Conservation (phyloP, 1,139 yeast genomes). For the Martiniozyma asiatica region DNA sequence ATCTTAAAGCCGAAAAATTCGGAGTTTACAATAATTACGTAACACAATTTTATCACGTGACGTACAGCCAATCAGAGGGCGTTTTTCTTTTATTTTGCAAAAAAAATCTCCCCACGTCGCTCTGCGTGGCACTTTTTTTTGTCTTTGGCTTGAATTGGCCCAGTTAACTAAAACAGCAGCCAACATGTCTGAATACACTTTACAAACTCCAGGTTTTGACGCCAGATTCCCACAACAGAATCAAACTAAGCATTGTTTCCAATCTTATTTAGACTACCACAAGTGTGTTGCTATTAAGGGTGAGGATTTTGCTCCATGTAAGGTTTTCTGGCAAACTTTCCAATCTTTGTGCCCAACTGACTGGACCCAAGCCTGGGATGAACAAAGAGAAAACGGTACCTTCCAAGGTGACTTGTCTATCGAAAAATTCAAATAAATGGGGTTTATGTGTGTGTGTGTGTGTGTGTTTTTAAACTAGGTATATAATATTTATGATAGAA, state of each 20-base stretch:
- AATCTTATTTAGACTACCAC: constrained; percentile 94
- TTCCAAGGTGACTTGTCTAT: constrained; percentile 49
- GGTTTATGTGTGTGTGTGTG: too few relatives aligned
- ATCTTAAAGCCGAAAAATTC: too few relatives aligned
- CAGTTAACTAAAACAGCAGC: too few relatives aligned
- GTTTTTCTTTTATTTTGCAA: too few relatives aligned
- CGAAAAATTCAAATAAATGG: constrained; percentile 18
- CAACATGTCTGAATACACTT: constrained; percentile 31
- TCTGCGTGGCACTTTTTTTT: too few relatives aligned
- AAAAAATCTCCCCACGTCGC: too few relatives aligned
- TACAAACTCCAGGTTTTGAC: constrained; percentile 80
- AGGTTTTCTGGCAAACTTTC: constrained; percentile 86
- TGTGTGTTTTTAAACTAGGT: too few relatives aligned
- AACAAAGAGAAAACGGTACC: constrained; percentile 68
- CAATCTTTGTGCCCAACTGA: constrained; percentile 83
- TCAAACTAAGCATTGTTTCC: constrained; percentile 98
- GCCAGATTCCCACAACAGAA: constrained; percentile 94
- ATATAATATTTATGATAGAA: too few relatives aligned
- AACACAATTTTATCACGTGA: too few relatives aligned
- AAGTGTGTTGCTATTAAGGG: constrained; percentile 95
- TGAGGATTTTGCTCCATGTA: constrained; percentile 96
- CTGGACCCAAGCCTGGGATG: constrained; percentile 95
- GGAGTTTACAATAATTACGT: too few relatives aligned
- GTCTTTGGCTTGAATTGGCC: too few relatives aligned
- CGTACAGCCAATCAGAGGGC: too few relatives aligned